These are phyloP conservation scores for Exophiala bonariae DNA, from an alignment of 2,329 filamentous ascomycete species.

Conservation along the genomic window DNA sequence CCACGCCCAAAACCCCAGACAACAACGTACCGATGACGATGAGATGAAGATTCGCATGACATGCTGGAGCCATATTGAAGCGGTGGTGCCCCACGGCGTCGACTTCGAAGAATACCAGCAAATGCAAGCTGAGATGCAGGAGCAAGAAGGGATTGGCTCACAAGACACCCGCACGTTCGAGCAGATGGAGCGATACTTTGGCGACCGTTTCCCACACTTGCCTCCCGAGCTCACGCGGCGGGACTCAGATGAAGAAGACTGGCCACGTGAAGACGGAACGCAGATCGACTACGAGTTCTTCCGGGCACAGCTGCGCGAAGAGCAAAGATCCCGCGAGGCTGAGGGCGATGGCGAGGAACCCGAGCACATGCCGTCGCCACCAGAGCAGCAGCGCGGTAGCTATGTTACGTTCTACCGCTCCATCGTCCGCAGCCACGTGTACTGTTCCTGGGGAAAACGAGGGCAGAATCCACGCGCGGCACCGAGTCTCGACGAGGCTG, in stretches of 20 bases:
- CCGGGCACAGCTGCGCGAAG: background rate
- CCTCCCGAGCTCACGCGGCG: background rate
- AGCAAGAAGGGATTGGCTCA: too few relatives aligned
- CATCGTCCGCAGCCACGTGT: conserved; percentile 19
- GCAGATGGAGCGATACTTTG: background rate
- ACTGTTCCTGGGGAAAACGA: conserved; percentile 14
- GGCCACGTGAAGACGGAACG: too few relatives aligned
- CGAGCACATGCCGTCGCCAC: too few relatives aligned
- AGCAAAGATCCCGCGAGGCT: background rate
- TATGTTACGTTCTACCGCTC: conserved; percentile 20
- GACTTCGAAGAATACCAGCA: conserved; percentile 8
- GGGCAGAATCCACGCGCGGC: background rate
- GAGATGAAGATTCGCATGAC: conserved; percentile 22
- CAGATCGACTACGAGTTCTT: too few relatives aligned
- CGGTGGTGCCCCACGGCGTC: conserved; percentile 12
- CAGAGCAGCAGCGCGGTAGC: conserved; percentile 10
- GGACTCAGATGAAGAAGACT: too few relatives aligned
- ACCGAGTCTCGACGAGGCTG: conserved; percentile 5
- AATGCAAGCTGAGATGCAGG: too few relatives aligned
- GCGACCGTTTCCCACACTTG: background rate
- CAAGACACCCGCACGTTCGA: background rate
- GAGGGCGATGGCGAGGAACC: background rate
- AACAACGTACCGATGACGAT: background rate
- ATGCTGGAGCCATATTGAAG: conserved; percentile 25
- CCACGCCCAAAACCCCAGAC: background rate